Percentiles rank a stretch among this genome's conserved stretches.
Conservation (phyloP, 331 rosid species). For the Stylosanthes scabra region DNA sequence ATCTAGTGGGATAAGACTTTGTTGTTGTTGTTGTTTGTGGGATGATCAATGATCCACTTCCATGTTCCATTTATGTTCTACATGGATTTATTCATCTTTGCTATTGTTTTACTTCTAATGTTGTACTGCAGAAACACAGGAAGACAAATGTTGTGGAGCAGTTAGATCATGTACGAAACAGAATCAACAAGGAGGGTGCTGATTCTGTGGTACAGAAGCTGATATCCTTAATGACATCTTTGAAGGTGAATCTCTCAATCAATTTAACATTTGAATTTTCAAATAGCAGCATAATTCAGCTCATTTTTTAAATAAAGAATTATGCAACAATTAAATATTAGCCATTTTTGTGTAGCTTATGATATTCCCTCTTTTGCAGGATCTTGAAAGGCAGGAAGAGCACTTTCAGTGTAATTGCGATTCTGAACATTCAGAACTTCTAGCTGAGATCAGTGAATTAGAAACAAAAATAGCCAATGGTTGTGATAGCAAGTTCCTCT, state of each 20-base stretch:
- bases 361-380: constrained; percentile 54
- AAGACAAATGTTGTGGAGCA: constrained; percentile 49
- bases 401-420: constrained; percentile 48
- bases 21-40: no score
- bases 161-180: constrained; percentile 53
- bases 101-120: not conserved
- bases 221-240: constrained; percentile 46
- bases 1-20: no score
- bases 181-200: constrained; percentile 57
- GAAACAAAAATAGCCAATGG: constrained; percentile 58
- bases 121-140: constrained; percentile 48
- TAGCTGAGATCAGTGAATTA: constrained; percentile 59
- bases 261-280: constrained; percentile 5
- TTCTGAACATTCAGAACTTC: constrained; percentile 50
- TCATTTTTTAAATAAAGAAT: constrained; percentile 22
- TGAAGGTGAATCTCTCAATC: constrained; percentile 61
- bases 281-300: not conserved
- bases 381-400: constrained; percentile 64
- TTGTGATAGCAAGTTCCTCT: constrained; percentile 44
- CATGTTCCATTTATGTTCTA: not conserved
- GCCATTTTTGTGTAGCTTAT: constrained; percentile 17
- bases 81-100: constrained; percentile 23
- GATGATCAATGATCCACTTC: not conserved
- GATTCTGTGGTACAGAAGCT: constrained; percentile 58
- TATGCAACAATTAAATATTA: constrained; percentile 4